Evolutionary conservation across 805 yeast genomes (phyloP).

Genomic region (Starmerella geochares): DNA sequence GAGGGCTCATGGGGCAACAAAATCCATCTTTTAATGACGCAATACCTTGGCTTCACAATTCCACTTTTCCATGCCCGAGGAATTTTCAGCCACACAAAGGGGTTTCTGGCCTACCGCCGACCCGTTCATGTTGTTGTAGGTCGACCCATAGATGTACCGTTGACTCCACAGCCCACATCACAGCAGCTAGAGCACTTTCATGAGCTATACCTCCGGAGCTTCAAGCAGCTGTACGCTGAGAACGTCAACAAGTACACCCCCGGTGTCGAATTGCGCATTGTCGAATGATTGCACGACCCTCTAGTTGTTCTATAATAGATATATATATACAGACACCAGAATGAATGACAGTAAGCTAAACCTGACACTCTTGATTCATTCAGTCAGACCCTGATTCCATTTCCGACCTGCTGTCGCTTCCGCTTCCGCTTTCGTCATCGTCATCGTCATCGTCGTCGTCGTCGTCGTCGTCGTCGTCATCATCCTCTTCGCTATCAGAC

Average conservation of each 20-base stretch:
- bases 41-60: slow-evolving; percentile 65
- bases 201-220: slow-evolving; percentile 51
- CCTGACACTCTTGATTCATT: not conserved
- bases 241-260: slow-evolving; percentile 39
- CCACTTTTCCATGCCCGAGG: slow-evolving; percentile 92
- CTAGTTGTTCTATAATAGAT: too few relatives aligned
- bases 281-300: too few relatives aligned
- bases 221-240: slow-evolving; percentile 53
- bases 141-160: slow-evolving; percentile 33
- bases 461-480: not conserved
- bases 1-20: slow-evolving; percentile 40
- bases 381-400: not conserved
- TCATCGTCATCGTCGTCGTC: not conserved
- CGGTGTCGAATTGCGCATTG: slow-evolving; percentile 20
- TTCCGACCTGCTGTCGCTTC: too few relatives aligned
- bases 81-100: slow-evolving; percentile 82
- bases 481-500: not conserved
- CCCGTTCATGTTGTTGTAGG: slow-evolving; percentile 58
- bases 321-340: too few relatives aligned
- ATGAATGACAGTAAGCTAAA: too few relatives aligned
- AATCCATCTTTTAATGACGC: slow-evolving; percentile 65
- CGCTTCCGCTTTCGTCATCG: not conserved
- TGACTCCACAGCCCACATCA: slow-evolving; percentile 9
- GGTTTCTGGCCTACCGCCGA: slow-evolving; percentile 74
- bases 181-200: slow-evolving; percentile 45